Base-by-base conservation (phyloP, 2,329 filamentous ascomycete genomes). In the Orbilia ellipsospora region DNA sequence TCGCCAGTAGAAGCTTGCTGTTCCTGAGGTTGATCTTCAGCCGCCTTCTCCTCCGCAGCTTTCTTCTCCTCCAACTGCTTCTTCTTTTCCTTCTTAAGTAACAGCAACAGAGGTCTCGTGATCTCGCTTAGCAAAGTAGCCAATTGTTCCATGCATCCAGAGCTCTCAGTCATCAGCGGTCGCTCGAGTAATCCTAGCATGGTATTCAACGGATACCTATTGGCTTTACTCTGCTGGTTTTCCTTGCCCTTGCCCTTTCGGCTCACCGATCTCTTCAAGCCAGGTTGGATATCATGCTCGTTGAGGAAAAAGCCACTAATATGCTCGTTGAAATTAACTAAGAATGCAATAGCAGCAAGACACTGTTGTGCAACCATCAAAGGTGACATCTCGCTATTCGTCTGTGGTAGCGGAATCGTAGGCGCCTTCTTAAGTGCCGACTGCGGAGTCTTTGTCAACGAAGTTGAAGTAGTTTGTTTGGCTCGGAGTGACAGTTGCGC, bases 281-380 rank as follows among this genome's bases (percentile, higher is more conserved):
- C 89, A 45, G 89, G 89, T 7, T 88, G 87, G 23, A 91, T 90
- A 80, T 99, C 95, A 80, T 98, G 94, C 82, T 99, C 95, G 0
- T 92, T 96, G 68, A 99, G 84, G 86, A 99, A 99, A 81, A 98
- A 92, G 77, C 90, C 92, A 42, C 93, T 89, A 61, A 98, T 91
- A 80, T 96, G 93, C 40, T 90, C 89, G 79, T 96, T 97, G 82
- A 92, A 92, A 77, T 90, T 88, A 13, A 92, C 93, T 20, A 99
- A 86, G 79, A 93, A 93, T 51, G 92, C 91, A 10, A 99, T 86
- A 1, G 95, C 89, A 77, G 91, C 90, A 44, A 99, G 86, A 80
- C 95, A 98, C 82, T 99, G 96, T 81, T 98, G 94, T 7, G 98
- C 93, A 63, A 99, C 92, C 85, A 97, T 89, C 50, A 98, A 87